These are phyloP conservation scores for Dianthus caryophyllus DNA, from an alignment of 148 eudicot genomes.

Conservation along the genomic window DNA sequence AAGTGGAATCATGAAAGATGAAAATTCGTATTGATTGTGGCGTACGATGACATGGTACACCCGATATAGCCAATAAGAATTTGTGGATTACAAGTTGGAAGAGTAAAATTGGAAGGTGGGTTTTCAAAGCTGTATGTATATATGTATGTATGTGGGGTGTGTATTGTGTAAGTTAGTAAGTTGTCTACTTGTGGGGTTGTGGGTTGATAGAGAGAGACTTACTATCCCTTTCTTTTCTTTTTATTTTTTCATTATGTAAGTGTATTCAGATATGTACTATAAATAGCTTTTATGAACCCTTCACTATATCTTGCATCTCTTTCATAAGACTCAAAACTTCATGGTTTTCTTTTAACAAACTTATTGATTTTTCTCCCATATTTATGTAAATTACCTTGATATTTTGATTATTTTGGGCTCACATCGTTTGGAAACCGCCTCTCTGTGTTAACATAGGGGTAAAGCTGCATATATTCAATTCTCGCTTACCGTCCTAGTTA, in stretches of 20 bases:
- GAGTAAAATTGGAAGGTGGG: slow-evolving; percentile 18
- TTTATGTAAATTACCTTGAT: not conserved
- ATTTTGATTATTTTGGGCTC: too few relatives aligned
- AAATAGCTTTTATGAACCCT: slow-evolving; percentile 6
- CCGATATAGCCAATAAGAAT: too few relatives aligned
- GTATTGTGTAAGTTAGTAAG: slow-evolving; percentile 1
- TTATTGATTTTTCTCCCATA: not conserved
- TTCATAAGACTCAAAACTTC: not conserved
- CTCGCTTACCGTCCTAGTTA: too few relatives aligned
- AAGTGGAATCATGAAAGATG: too few relatives aligned
- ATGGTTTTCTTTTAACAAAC: slow-evolving; percentile 3
- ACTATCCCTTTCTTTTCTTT: slow-evolving; percentile 33
- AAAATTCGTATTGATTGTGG: too few relatives aligned
- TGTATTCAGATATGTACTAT: slow-evolving; percentile 20
- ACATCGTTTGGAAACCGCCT: too few relatives aligned
- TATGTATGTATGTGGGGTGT: slow-evolving; percentile 7
- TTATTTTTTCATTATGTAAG: too few relatives aligned
- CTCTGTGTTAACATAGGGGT: too few relatives aligned
- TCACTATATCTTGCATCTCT: slow-evolving; percentile 1
- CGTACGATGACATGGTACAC: too few relatives aligned
- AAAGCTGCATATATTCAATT: too few relatives aligned
- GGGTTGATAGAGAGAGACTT: slow-evolving; percentile 10
- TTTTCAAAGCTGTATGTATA: slow-evolving; percentile 19
- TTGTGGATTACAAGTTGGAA: slow-evolving; percentile 33
- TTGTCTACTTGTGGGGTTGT: slow-evolving; percentile 25